Base-by-base conservation (phyloP, 768 basidiomycete species). In the Suillus subaureus region DNA sequence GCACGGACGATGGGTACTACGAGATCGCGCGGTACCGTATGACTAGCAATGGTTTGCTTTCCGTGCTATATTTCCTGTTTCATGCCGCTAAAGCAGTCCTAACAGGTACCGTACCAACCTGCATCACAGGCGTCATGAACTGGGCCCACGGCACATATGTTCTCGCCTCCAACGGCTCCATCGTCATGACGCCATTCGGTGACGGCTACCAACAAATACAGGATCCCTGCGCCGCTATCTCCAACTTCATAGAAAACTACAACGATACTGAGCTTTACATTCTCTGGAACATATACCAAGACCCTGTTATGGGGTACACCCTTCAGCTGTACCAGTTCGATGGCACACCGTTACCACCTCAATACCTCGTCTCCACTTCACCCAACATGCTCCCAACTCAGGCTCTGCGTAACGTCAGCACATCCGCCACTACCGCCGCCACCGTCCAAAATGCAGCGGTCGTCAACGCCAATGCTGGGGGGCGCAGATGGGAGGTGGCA, bases 201-300 rank as follows among this genome's bases (percentile, higher is more conserved):
- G 97, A 99, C 75, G 97, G 97, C 18, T 93, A 87, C 78, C 94
- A 97, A 75, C 96, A 97, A 82, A 85, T 98, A 47, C 95, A 99
- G 81, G 91, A 96, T 69, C 91, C 95, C 0, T 99, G 97, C 73
- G 91, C 91, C 1, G 92, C 95, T 12, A 81, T 85, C 12, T 94
- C 96, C 35, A 94, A 95, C 75, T 90, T 96, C 74, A 87, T 98
- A 71, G 89, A 96, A 72, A 75, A 80, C 55, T 98, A 95, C 85
- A 91, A 93, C 79, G 74, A 84, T 67, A 90, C 88, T 15, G 92
- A 94, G 73, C 74, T 87, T 60, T 90, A 87, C 75, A 37, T 67
- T 43, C 65, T 67, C 8, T 97, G 93, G 93, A 82, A 81, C 47
- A 94, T 97, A 72, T 89, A 86, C 79, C 74, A 80, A 66, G 96